Evolutionary conservation across 129 eudicot species (phyloP), one percentile per base, ranked within the genome.

Genomic region (Silybum marianum): DNA sequence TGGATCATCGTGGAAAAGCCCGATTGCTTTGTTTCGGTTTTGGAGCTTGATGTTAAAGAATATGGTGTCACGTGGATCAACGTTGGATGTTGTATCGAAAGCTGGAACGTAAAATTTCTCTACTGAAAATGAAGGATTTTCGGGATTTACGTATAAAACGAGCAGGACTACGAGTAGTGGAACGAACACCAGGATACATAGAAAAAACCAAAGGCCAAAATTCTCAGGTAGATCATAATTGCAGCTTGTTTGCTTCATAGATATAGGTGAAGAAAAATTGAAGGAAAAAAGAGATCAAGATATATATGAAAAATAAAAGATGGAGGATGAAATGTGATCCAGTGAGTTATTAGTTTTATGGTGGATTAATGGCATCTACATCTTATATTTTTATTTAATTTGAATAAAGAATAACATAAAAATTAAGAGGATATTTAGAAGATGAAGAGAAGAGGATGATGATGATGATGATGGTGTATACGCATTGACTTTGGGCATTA

Each of bases 1-100:
- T 28, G 69, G 69, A 19, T 65, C 28, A 65, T 22, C 69, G 30
- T 65, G 28, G 22, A 19, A 65, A 65, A 65, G 69, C 6, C 69
- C 69, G 1, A 65, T 65, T 21, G 69, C 69, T 65, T 65, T 65
- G 69, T 65, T 65, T 19, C 30, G 69, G 69, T 65, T 65, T 65
- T 65, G 69, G 69, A 65, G 69, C 30, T 65, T 65, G 16, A 65
- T 65, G 69, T 65, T 25, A 3, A 65, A 65, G 28, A 19, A 65
- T 65, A 65, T 65, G 69, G 69, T 21, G 69, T 65, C 69, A 8
- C 8, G 22, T 65, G 69, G 26, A 10, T 65, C 30, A 10, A 22
- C 14, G 2, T 9, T 21, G 6, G 69, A 65, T 19, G 30, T 23
- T 21, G 14, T 65, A 65, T 65, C 69, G 4, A 65, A 65, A 21